Base-by-base conservation (phyloP, 768 basidiomycete genomes). In the Calvatia gigantea region DNA sequence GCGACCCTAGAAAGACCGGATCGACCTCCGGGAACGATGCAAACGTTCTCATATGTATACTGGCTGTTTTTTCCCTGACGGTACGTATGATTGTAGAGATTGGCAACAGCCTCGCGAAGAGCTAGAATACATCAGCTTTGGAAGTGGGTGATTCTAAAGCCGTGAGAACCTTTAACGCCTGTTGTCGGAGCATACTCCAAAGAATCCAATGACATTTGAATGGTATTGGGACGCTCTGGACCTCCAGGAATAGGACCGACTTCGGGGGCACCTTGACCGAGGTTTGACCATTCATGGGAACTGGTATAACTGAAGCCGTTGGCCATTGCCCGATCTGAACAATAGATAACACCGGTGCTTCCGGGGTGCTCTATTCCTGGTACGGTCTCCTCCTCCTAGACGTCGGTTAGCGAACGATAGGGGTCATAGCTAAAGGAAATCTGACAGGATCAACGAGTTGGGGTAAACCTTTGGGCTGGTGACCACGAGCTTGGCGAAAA, bases 1-100 rank as follows among this genome's bases (percentile, higher is more conserved):
- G 94, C 94, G 21, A 98, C 81, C 57, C 95, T 86, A 27, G 91
- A 90, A 59, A 98, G 78, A 9, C 94, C 94, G 2, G 94, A 79
- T 52, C 93, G 86, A 14, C 95, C 95, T 41, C 95, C 95, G 11
- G 95, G 95, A 0, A 97, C 94, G 62, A 98, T 96, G 64, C 91
- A 94, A 11, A 92, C 87, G 64, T 98, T 98, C 71, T 95, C 93
- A 61, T 77, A 89, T 1, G 92, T 94, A 68, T 97, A 98, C 61
- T 95, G 79, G 61, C 89, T 92, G 6, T 69, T 57, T 71, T 89
- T 95, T 44, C 83, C 90, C 61, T 88, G 70, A 31, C 95, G 83
- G 68, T 96, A 96, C 2, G 87, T 89, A 47, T 80, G 74, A 67
- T 98, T 98, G 75, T 98, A 98, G 48, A 94, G 69, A 58, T 89